Evolutionary conservation across 805 yeast genomes (phyloP), one percentile per base, ranked within the genome.

Genomic region (Nakazawaea anatomiae): DNA sequence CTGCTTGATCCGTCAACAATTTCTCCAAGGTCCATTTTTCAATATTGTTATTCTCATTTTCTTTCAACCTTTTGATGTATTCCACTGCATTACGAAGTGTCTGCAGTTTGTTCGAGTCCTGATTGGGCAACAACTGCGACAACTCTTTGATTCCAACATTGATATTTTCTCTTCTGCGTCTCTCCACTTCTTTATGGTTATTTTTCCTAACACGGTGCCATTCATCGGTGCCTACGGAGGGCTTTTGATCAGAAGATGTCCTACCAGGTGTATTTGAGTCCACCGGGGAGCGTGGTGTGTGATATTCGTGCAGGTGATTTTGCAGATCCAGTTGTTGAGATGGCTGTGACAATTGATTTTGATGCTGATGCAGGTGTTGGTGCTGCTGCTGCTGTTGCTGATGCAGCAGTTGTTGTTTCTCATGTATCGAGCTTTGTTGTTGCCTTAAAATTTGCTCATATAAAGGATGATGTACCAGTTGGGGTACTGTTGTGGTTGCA

Each of bases 11-110:
- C 38, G 92, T 85, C 56, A 90, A 76, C 55, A 94, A 76, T 71
- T 92, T 92, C 68, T 92, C 97, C 62, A 92, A 75, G 5, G 97
- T 91, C 89, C 96, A 89, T 72, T 94, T 92, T 69, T 92, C 97
- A 60, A 89, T 85, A 64, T 88, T 87, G 60, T 86, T 83, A 67
- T 82, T 84, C 68, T 91, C 97, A 60, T 88, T 89, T 60, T 89
- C 96, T 69, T 90, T 88, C 64, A 94, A 77, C 68, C 91, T 80
- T 67, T 85, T 83, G 65, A 94, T 94, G 63, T 87, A 89, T 63
- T 91, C 97, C 35, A 89, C 92, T 4, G 96, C 96, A 53, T 92
- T 78, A 61, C 82, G 83, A 58, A 94, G 75, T 53, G 92, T 88
- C 65, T 89, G 92, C 14, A 97, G 87, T 74, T 94, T 94, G 68